Conservation (phyloP, 164 flowering plant genomes). For the Magnolia kwangsiensis region DNA sequence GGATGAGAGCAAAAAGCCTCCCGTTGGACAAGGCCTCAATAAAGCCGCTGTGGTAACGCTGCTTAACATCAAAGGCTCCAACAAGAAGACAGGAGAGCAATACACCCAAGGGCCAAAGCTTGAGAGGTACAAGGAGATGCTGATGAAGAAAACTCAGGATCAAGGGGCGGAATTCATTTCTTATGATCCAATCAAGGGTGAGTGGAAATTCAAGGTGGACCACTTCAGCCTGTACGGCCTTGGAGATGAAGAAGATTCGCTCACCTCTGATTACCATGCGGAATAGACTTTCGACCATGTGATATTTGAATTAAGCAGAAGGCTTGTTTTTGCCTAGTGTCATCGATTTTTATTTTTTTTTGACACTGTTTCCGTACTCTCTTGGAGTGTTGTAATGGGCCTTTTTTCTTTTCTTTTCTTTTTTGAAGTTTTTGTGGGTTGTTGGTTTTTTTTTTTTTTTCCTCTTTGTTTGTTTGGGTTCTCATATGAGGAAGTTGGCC, state of each 20-base stretch:
- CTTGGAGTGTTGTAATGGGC: neutral
- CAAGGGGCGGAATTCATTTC: constrained; percentile 94
- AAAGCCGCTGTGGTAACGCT: constrained; percentile 95
- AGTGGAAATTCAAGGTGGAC: constrained; percentile 86
- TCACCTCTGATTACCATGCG: too few species aligned
- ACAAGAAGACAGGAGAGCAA: constrained; percentile 84
- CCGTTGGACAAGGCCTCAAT: constrained; percentile 93
- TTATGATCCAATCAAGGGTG: constrained; percentile 74
- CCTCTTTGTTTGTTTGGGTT: too few species aligned
- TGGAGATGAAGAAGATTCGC: constrained; percentile 23
- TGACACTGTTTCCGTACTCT: neutral
- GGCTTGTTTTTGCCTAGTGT: neutral
- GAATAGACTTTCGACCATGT: neutral
- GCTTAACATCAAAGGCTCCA: constrained; percentile 76
- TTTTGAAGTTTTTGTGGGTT: neutral
- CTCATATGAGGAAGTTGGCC: too few species aligned
- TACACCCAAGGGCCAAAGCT: constrained; percentile 47
- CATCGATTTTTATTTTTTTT: neutral
- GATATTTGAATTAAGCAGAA: neutral
- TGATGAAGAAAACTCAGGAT: constrained; percentile 69
- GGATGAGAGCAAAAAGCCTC: constrained; percentile 92
- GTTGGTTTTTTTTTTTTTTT: neutral
- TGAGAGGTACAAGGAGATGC: constrained; percentile 79
- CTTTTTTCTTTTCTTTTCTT: too few species aligned
- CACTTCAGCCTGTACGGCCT: constrained; percentile 69